These are phyloP conservation scores for Silene uniflora DNA, from an alignment of 148 eudicot genomes.

Conservation along the genomic window DNA sequence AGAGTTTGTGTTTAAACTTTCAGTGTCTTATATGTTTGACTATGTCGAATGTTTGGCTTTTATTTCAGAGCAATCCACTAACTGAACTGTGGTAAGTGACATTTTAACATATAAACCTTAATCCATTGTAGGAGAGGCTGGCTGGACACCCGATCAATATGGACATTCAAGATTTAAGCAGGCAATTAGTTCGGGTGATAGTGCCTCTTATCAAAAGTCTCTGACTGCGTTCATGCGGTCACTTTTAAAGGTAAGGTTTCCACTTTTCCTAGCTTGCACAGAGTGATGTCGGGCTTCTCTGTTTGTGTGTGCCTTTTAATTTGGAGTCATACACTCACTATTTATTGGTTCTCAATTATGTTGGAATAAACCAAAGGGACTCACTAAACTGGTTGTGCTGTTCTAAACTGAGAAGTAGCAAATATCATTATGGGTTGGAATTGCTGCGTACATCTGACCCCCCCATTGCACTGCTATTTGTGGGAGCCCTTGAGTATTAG, in stretches of 20 bases:
- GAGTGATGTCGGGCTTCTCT: neutral
- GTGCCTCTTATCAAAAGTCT: slow-evolving; percentile 58
- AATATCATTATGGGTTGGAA: neutral
- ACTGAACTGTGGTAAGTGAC: neutral
- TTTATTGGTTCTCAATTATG: neutral
- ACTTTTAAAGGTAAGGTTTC: slow-evolving; percentile 60
- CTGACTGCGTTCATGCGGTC: slow-evolving; percentile 76
- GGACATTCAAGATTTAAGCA: slow-evolving; percentile 76
- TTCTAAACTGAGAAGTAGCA: neutral
- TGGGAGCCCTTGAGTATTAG: neutral
- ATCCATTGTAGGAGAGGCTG: slow-evolving; percentile 69
- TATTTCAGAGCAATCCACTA: neutral
- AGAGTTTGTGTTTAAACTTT: neutral
- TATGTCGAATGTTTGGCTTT: neutral
- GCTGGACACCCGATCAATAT: slow-evolving; percentile 94
- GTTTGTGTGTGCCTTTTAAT: neutral
- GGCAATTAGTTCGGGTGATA: slow-evolving; percentile 49
- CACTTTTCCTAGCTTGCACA: neutral
- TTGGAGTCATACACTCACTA: neutral
- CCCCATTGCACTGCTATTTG: neutral
- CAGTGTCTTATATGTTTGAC: neutral
- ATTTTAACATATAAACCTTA: slow-evolving; percentile 5
- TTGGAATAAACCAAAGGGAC: neutral
- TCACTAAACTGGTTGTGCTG: neutral
- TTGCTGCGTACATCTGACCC: neutral